A percentile compares a stretch with the other conserved stretches of the same genome.
phyloP scores from a whole-genome alignment of 1,139 yeast species.

The Suhomyces panamericanus region DNA sequence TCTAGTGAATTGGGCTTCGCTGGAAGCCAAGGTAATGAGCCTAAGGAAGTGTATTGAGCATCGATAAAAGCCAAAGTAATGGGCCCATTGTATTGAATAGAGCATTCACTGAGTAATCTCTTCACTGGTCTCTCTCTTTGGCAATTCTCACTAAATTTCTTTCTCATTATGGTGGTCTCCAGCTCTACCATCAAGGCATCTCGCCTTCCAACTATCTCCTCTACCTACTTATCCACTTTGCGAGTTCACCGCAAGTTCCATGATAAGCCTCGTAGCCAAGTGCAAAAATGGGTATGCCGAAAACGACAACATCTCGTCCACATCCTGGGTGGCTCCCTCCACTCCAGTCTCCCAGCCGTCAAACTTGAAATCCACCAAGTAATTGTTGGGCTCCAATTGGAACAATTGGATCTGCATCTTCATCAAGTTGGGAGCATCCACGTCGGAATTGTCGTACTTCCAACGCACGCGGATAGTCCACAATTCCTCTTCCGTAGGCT shows the following conservation, averaged over 20 bases:
- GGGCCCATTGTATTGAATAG: too few relatives aligned
- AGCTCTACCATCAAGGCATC: too few relatives aligned
- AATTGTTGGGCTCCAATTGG: constrained; percentile 93
- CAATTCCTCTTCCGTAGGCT: constrained; percentile 86
- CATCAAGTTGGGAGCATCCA: constrained; percentile 73
- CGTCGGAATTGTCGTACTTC: constrained; percentile 64
- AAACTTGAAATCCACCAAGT: constrained; percentile 93
- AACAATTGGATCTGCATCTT: constrained; percentile 96
- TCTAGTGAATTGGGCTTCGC: too few relatives aligned
- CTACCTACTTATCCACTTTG: constrained; percentile 33
- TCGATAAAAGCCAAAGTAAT: too few relatives aligned
- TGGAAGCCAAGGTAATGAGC: too few relatives aligned
- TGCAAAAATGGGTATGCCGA: constrained; percentile 95
- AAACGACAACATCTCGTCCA: constrained; percentile 76
- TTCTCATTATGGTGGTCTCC: too few relatives aligned
- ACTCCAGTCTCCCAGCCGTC: constrained; percentile 82
- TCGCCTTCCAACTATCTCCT: too few relatives aligned
- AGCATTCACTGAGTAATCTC: too few relatives aligned
- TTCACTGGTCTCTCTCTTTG: too few relatives aligned
- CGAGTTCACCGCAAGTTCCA: constrained; percentile 94
- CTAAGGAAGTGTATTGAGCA: too few relatives aligned
- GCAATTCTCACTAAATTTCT: too few relatives aligned
- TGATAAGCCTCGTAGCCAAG: constrained; percentile 84
- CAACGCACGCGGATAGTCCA: constrained; percentile 98
- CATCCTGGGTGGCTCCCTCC: constrained; percentile 36